Conservation (phyloP, 202 grass and related monocot genomes). For the Sporobolus alterniflorus region DNA sequence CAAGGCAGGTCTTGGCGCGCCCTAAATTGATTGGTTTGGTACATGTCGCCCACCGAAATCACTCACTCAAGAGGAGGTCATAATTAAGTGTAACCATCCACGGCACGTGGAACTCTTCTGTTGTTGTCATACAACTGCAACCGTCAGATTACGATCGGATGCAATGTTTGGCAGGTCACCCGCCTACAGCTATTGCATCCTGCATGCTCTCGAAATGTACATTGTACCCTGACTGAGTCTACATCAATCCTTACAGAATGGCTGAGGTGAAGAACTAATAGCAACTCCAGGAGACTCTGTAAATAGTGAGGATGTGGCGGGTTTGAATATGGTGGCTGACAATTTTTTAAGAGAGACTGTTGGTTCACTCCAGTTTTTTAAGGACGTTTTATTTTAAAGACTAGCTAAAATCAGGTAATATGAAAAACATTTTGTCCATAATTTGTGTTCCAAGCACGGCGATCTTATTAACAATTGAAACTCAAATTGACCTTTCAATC, state of each 20-base stretch:
- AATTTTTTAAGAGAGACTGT: no score
- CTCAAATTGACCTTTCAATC: no score
- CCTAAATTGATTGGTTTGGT: constrained; percentile 5
- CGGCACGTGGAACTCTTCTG: background rate
- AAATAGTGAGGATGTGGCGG: no score
- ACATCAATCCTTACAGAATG: background rate
- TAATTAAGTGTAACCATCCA: background rate
- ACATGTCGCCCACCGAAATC: background rate
- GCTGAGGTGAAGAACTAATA: background rate
- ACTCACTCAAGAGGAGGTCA: background rate
- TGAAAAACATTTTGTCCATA: no score
- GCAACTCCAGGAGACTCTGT: no score
- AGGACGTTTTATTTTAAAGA: no score
- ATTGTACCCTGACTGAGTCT: background rate
- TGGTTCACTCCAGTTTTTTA: no score
- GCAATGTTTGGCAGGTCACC: background rate
- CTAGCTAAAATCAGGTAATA: no score
- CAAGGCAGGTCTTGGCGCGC: background rate
- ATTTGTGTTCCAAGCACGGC: no score
- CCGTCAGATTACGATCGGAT: background rate
- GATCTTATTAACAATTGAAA: no score
- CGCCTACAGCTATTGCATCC: background rate
- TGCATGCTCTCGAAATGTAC: background rate
- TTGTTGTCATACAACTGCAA: background rate
- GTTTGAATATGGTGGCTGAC: no score